phyloP scores from a whole-genome alignment of 805 yeast species.

The Saccharomycopsis sp. region DNA sequence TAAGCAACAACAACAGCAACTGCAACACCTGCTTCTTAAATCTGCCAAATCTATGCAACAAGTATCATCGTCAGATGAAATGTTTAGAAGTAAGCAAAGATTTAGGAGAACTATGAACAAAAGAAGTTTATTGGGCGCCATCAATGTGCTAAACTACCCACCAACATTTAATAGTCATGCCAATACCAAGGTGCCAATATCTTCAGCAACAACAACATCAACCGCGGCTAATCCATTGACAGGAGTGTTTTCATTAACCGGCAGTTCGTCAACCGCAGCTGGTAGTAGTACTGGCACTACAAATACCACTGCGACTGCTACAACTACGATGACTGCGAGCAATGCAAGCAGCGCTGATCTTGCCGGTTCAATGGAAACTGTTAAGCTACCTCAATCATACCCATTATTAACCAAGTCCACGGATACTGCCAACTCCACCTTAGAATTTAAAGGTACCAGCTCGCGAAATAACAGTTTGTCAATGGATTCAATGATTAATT shows the following conservation, averaged over 20 bases:
- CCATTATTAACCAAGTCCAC: constrained; percentile 1
- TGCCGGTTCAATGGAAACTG: too few relatives aligned
- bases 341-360: too few relatives aligned
- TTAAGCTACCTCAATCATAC: background rate
- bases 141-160: constrained; percentile 3
- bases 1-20: too few relatives aligned
- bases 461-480: constrained; percentile 11
- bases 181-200: too few relatives aligned
- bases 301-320: background rate
- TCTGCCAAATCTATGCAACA: constrained; percentile 13
- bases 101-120: constrained; percentile 7
- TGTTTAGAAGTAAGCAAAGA: background rate
- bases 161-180: too few relatives aligned
- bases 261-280: background rate
- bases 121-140: constrained; percentile 13
- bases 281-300: background rate
- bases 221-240: background rate
- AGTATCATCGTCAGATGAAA: background rate
- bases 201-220: background rate
- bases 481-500: constrained; percentile 15
- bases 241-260: too few relatives aligned
- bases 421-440: background rate
- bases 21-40: too few relatives aligned
- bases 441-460: constrained; percentile 9
- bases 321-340: background rate